These are phyloP conservation scores for Crepidotus variabilis DNA, from an alignment of 768 basidiomycete species.

Conservation along the genomic window DNA sequence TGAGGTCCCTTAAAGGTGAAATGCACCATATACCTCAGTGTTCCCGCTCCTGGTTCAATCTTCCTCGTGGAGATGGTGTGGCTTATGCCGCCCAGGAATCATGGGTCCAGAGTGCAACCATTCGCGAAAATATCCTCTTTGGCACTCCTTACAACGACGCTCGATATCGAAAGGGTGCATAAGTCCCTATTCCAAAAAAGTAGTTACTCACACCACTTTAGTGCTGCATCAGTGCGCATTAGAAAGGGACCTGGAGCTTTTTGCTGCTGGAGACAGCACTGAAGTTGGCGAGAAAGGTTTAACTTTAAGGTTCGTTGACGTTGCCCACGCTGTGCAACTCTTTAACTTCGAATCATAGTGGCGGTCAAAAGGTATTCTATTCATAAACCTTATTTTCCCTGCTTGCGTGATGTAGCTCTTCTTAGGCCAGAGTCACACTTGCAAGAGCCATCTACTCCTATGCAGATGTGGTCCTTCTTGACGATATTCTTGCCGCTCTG, in stretches of 20 bases:
- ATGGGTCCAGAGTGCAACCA: conserved; percentile 82
- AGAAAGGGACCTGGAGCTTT: conserved; percentile 65
- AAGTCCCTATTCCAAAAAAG: not conserved
- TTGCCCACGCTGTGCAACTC: not conserved
- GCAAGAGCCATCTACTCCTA: conserved; percentile 25
- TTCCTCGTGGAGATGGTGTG: conserved; percentile 66
- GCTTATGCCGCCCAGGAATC: conserved; percentile 83
- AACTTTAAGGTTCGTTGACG: conserved; percentile 31
- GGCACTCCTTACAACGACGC: conserved; percentile 72
- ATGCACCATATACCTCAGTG: conserved; percentile 57
- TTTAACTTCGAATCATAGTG: not conserved
- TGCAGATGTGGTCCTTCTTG: conserved; percentile 59
- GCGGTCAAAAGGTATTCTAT: not conserved
- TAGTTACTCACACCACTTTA: conserved; percentile 1
- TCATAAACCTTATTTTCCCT: conserved; percentile 29
- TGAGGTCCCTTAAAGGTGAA: conserved; percentile 37
- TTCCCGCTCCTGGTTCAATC: conserved; percentile 60
- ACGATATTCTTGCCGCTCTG: conserved; percentile 68
- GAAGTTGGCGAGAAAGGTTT: conserved; percentile 73
- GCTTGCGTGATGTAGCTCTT: conserved; percentile 18
- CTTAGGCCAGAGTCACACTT: conserved; percentile 38
- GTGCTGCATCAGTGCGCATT: conserved; percentile 76
- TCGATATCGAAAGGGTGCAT: conserved; percentile 58
- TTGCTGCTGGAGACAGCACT: conserved; percentile 64
- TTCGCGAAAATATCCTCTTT: conserved; percentile 81